Evolutionary conservation across 768 basidiomycete genomes (phyloP).

Genomic region (Hemileccinum rubropunctum): DNA sequence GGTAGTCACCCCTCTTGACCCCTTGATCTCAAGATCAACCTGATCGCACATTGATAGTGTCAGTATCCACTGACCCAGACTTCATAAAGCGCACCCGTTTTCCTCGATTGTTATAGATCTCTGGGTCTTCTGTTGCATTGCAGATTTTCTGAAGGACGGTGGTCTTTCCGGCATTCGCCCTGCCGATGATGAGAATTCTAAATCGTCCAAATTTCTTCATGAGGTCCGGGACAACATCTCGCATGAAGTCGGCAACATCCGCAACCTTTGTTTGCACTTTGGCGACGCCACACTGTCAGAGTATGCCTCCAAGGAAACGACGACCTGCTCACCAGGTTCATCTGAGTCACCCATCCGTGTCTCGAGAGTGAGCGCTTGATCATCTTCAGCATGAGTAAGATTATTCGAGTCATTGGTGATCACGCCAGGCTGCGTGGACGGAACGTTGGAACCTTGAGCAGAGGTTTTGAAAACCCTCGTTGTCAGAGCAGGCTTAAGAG

Average conservation of each 20-base stretch:
- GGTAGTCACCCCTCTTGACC: background rate
- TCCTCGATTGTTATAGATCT: background rate
- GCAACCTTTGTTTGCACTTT: background rate
- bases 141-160: background rate
- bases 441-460: background rate
- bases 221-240: background rate
- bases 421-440: background rate
- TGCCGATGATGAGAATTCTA: background rate
- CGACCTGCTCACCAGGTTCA: too few relatives aligned
- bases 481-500: too few relatives aligned
- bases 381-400: background rate
- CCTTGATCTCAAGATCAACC: background rate
- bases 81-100: background rate
- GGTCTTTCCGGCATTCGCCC: background rate
- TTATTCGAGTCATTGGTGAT: background rate
- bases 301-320: background rate
- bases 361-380: background rate
- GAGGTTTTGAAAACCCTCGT: too few relatives aligned
- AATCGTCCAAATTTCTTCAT: background rate
- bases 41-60: background rate
- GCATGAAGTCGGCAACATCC: background rate
- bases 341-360: background rate
- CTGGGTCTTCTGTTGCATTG: background rate
- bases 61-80: background rate
- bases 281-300: background rate